Base-by-base conservation (phyloP, 1,284 basidiomycete species). In the Tilletia walkeri region DNA sequence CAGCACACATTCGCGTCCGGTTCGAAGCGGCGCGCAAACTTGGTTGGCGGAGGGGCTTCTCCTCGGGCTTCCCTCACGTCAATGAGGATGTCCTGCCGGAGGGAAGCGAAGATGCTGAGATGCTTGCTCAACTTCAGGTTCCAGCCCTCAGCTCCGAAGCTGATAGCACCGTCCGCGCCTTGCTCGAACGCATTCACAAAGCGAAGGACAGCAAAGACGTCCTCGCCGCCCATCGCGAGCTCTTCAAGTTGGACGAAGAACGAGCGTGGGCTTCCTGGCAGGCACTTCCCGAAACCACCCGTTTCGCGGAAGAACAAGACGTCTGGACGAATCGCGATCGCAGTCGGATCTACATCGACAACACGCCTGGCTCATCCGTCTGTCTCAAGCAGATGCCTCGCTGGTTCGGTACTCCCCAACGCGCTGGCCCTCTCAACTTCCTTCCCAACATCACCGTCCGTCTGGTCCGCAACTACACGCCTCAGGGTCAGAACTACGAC, bases 381-480 rank as follows among this genome's bases (percentile, higher is more conserved):
- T 73, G 80, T 6, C 73, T 70, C 16, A 65, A 68, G 6, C 10
- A 66, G 6, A 65, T 74, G 12, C 80, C 79, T 0, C 76, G 81
- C 3, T 83, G 81, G 81, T 83, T 76, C 70, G 38, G 69, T 6
- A 66, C 54, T 20, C 80, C 82, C 10, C 76, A 81, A 67, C 75
- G 78, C 5, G 80, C 75, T 0, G 94, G 92, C 65, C 89, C 91
- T 79, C 89, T 90, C 75, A 87, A 94, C 59, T 97, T 92, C 85
- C 89, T 97, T 56, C 95, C 94, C 61, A 96, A 96, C 84, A 87
- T 92, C 78, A 85, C 91, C 74, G 90, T 96, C 84, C 88, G 89
- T 70, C 87, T 97, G 69, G 89, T 95, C 61, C 89, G 92, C 50
- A 97, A 97, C 84, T 85, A 90, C 79, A 94, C 93, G 0, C 89